Conservation (phyloP, 495 filamentous ascomycete genomes). For the Collariella sp. region DNA sequence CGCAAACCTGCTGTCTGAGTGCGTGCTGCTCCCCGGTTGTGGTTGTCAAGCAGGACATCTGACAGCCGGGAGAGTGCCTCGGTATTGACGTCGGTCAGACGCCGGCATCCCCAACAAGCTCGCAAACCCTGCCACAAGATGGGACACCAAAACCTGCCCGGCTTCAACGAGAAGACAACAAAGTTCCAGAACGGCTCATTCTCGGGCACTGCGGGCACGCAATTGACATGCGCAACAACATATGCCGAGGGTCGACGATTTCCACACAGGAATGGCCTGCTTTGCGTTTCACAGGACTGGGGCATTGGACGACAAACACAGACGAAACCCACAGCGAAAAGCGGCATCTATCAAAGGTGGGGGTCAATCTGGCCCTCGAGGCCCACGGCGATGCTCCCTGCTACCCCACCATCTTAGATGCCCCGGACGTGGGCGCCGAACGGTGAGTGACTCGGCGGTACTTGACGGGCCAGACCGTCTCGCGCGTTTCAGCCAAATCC, state of each 20-base stretch:
- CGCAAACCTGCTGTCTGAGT: too few species aligned
- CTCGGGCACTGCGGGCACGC: background rate
- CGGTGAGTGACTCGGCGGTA: conserved; percentile 8
- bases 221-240: background rate
- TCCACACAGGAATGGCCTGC: background rate
- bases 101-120: too few species aligned
- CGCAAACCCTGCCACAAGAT: background rate
- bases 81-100: background rate
- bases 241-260: background rate
- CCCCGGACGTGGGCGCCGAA: conserved; percentile 8
- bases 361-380: background rate
- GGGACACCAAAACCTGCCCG: background rate
- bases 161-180: background rate
- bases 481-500: background rate
- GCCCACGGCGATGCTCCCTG: background rate
- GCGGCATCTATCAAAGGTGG: background rate
- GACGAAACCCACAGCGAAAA: background rate
- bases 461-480: conserved; percentile 2
- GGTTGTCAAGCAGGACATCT: background rate
- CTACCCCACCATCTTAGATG: background rate
- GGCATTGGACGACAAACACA: background rate
- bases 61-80: background rate
- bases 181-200: background rate
- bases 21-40: too few species aligned
- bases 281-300: background rate